phyloP scores from a whole-genome alignment of 176 grass and related monocot genomes.

The Oropetium thomaeum region DNA sequence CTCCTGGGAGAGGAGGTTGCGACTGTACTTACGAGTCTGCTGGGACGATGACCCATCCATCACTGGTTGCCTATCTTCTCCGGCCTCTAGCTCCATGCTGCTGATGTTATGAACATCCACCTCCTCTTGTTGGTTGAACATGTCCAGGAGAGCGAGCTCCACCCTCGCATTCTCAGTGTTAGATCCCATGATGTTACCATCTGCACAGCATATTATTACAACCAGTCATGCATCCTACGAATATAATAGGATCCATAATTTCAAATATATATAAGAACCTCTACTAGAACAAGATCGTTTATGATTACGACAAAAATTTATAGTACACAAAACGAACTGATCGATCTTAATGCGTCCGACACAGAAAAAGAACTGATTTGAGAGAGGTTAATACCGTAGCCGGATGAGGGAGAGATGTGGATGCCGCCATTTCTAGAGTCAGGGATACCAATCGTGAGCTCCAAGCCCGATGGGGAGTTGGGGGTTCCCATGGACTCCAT shows the following conservation, averaged over 20 bases:
- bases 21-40: slow-evolving; percentile 28
- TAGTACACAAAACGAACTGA: neutral
- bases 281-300: neutral
- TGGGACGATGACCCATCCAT: neutral
- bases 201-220: neutral
- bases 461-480: slow-evolving; percentile 22
- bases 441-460: slow-evolving; percentile 54
- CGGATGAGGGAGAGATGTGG: neutral
- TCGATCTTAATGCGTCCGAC: too few relatives aligned
- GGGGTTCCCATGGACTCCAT: neutral
- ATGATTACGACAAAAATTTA: neutral
- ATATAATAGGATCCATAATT: neutral
- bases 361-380: neutral
- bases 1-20: slow-evolving; percentile 41
- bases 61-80: slow-evolving; percentile 5
- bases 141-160: slow-evolving; percentile 22
- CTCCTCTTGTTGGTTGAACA: slow-evolving; percentile 41
- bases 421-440: slow-evolving; percentile 3
- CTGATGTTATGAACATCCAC: slow-evolving; percentile 17
- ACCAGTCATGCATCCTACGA: neutral
- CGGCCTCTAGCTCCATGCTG: slow-evolving; percentile 28
- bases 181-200: slow-evolving; percentile 10
- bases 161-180: slow-evolving; percentile 12
- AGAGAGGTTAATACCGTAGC: slow-evolving; percentile 15
- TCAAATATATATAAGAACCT: neutral